Conservation (phyloP, 306 rosid species). For the Cucurbita pepo region DNA sequence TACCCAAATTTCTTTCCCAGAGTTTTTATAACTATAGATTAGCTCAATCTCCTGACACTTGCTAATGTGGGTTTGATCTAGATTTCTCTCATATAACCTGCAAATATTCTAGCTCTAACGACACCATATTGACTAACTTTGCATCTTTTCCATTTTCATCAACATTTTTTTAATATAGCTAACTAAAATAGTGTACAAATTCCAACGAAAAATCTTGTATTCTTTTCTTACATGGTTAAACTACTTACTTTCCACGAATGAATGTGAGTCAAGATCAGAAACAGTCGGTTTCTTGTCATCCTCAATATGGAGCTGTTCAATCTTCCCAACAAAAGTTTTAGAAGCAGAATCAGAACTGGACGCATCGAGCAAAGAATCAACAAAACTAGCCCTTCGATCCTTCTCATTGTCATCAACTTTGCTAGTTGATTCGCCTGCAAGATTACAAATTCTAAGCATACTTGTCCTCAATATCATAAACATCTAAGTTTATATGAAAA, state of each 20-base stretch:
- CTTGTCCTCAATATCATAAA: not conserved
- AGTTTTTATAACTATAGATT: too few relatives aligned
- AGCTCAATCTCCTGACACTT: too few relatives aligned
- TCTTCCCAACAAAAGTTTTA: conserved; percentile 20
- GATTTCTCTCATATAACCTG: too few relatives aligned
- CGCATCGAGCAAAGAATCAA: conserved; percentile 57
- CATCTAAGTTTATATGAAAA: not conserved
- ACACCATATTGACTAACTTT: not conserved
- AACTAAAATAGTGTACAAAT: not conserved
- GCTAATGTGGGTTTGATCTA: too few relatives aligned
- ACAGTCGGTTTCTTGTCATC: conserved; percentile 21
- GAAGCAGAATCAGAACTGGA: conserved; percentile 26
- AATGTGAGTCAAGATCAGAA: conserved; percentile 25
- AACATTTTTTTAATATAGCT: not conserved
- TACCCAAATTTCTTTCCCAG: too few relatives aligned
- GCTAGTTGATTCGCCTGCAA: conserved; percentile 52
- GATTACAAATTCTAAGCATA: conserved; percentile 4
- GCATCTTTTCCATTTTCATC: not conserved
- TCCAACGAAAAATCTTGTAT: not conserved
- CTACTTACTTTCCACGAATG: conserved; percentile 34
- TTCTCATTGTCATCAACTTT: conserved; percentile 57
- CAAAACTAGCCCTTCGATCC: conserved; percentile 66
- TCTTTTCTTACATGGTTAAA: not conserved
- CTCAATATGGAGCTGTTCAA: conserved; percentile 11
- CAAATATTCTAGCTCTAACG: not conserved